phyloP scores from a whole-genome alignment of 371 early-diverging fungal species.

The Mortierella polycephala region DNA sequence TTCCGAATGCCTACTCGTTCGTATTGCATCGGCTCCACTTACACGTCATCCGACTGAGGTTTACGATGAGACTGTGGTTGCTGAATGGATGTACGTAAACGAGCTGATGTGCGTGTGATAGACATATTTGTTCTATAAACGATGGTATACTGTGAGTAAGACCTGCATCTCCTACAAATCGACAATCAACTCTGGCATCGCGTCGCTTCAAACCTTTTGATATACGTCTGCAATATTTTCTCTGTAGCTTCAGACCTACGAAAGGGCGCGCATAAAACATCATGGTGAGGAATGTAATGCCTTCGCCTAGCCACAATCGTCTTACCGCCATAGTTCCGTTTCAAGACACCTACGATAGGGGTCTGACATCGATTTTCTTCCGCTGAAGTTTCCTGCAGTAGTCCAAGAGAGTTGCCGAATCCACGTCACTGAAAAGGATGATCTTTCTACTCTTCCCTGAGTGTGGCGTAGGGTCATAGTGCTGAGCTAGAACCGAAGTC shows the following conservation, averaged over 20 bases:
- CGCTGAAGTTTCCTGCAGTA: constrained; percentile 8
- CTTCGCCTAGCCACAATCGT: background rate
- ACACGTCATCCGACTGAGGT: too few relatives aligned
- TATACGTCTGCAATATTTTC: background rate
- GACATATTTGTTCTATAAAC: too few relatives aligned
- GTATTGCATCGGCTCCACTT: background rate
- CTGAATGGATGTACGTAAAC: too few relatives aligned
- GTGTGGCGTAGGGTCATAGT: constrained; percentile 24
- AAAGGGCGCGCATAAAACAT: background rate
- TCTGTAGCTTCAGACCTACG: constrained; percentile 14
- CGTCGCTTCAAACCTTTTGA: background rate
- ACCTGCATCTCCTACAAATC: background rate
- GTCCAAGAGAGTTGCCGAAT: background rate
- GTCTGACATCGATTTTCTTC: constrained; percentile 3
- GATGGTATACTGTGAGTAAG: background rate
- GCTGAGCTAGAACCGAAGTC: constrained; percentile 13
- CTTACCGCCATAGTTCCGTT: background rate
- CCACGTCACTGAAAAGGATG: constrained; percentile 3
- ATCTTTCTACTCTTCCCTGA: constrained; percentile 18
- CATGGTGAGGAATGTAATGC: background rate
- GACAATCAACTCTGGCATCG: background rate
- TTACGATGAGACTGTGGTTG: too few relatives aligned
- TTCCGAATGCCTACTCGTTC: background rate
- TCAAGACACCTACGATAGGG: constrained; percentile 14
- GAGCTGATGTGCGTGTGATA: too few relatives aligned